Conservation (phyloP, 441 rosid species). For the Flueggea neowawraea region DNA sequence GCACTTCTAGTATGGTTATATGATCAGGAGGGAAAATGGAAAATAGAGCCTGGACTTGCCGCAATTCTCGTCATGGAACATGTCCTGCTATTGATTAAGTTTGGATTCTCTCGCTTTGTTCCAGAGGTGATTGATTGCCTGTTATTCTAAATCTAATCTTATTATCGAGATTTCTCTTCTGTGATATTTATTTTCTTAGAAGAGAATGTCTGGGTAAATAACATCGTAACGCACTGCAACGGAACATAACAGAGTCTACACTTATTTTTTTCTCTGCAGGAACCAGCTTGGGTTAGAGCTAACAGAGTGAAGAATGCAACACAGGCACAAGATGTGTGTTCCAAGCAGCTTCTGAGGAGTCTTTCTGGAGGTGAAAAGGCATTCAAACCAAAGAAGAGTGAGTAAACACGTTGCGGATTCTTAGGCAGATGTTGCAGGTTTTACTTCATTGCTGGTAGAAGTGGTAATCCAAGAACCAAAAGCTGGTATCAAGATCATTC, state of each 20-base stretch:
- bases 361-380: slow-evolving; percentile 41
- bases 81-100: slow-evolving; percentile 68
- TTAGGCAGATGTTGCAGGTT: neutral
- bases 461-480: no score
- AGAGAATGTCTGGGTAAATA: no score
- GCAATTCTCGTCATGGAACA: slow-evolving; percentile 85
- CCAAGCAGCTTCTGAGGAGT: slow-evolving; percentile 68
- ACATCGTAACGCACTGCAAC: no score
- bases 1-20: slow-evolving; percentile 86
- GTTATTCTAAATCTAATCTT: neutral
- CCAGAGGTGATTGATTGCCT: slow-evolving; percentile 57
- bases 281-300: slow-evolving; percentile 94
- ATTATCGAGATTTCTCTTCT: no score
- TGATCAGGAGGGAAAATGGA: slow-evolving; percentile 87
- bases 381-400: slow-evolving; percentile 9
- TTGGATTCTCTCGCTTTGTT: slow-evolving; percentile 74
- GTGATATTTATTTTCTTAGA: no score
- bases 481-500: no score
- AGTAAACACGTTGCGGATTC: neutral
- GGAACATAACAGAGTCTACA: neutral
- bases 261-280: slow-evolving; percentile 28
- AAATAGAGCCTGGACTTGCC: slow-evolving; percentile 91
- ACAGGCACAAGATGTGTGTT: slow-evolving; percentile 72
- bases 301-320: slow-evolving; percentile 63
- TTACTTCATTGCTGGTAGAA: no score